phyloP scores from a whole-genome alignment of 257 asterid species.

The Fraxinus pennsylvanica region DNA sequence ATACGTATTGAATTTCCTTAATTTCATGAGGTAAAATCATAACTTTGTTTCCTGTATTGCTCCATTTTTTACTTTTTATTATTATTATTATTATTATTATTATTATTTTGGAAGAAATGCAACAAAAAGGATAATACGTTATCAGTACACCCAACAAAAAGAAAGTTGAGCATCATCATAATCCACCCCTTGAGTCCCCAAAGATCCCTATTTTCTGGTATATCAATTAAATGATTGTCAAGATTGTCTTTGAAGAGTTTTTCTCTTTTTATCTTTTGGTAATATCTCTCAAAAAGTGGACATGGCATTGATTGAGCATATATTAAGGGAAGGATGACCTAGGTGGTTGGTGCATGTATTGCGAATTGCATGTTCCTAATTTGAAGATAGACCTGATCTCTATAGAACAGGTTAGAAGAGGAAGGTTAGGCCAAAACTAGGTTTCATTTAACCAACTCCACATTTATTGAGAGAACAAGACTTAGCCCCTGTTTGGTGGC shows the following conservation, averaged over 20 bases:
- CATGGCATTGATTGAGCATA: background rate
- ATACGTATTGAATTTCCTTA: background rate
- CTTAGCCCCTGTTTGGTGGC: too few species aligned
- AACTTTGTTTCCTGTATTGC: background rate
- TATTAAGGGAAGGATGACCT: background rate
- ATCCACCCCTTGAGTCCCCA: background rate
- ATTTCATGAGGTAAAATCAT: background rate
- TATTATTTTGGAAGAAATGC: background rate
- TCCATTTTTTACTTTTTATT: too few species aligned
- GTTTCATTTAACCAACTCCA: background rate
- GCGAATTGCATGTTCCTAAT: background rate
- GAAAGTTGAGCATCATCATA: background rate
- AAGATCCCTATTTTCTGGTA: background rate
- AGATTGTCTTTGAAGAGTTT: background rate
- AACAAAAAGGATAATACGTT: background rate
- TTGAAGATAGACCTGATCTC: background rate
- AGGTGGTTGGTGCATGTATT: background rate
- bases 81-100: too few species aligned
- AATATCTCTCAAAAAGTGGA: background rate
- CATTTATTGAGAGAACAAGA: background rate
- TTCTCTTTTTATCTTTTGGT: background rate
- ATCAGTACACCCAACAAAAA: background rate
- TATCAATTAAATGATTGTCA: background rate
- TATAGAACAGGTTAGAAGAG: background rate
- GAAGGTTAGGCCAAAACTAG: background rate